A percentile compares a stretch with the other conserved stretches of the same genome.
Evolutionary conservation across 176 grass and related monocot genomes (phyloP).

Genomic region (Zoysia japonica): DNA sequence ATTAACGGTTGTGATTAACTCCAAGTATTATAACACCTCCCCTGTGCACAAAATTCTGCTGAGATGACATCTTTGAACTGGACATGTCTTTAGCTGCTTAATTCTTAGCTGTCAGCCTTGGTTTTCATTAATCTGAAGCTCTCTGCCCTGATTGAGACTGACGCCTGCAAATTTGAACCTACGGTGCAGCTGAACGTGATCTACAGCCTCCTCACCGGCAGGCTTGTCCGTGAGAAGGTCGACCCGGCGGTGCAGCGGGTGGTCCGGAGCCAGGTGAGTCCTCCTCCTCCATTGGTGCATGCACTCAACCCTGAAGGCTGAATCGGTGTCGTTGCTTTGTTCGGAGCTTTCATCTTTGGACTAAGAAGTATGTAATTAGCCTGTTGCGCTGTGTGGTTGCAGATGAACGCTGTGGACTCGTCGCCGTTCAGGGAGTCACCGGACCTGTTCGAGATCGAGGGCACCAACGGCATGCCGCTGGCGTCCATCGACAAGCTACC

Average conservation of each 20-base stretch:
- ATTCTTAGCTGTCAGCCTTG: neutral
- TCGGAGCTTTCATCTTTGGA: too few relatives aligned
- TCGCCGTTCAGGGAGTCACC: constrained; percentile 60
- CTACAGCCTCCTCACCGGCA: constrained; percentile 68
- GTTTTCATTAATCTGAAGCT: neutral
- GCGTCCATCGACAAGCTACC: constrained; percentile 68
- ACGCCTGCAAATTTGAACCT: neutral
- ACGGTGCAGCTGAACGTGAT: constrained; percentile 74
- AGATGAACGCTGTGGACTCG: constrained; percentile 72
- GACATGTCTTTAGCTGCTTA: too few relatives aligned
- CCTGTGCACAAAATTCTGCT: too few relatives aligned
- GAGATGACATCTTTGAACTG: too few relatives aligned
- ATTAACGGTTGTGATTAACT: too few relatives aligned
- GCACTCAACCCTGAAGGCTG: too few relatives aligned
- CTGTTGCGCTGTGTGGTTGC: neutral
- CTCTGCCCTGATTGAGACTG: neutral
- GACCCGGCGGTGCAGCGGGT: constrained; percentile 80
- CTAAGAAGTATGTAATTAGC: too few relatives aligned
- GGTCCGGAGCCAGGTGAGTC: constrained; percentile 69
- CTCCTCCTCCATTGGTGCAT: neutral
- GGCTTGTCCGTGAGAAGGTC: constrained; percentile 87
- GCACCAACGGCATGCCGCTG: constrained; percentile 54
- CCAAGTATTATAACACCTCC: too few relatives aligned
- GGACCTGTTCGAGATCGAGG: constrained; percentile 70
- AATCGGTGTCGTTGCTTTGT: too few relatives aligned